Conservation (phyloP, 768 basidiomycete species). For the Tulasnella sp. region DNA sequence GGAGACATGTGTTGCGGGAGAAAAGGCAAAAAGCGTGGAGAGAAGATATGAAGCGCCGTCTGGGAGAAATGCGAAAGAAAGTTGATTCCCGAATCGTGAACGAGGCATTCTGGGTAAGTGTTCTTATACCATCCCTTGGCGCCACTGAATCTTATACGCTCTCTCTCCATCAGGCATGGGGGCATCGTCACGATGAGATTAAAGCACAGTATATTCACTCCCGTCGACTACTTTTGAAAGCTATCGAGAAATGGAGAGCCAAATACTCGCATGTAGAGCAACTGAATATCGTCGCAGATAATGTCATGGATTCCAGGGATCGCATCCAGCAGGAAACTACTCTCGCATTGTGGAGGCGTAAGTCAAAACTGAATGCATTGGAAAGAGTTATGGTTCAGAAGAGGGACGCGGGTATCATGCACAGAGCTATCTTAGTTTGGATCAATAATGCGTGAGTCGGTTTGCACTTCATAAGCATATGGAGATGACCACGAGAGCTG, state of each 20-base stretch:
- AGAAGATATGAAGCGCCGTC: slow-evolving; percentile 55
- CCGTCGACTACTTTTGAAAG: slow-evolving; percentile 34
- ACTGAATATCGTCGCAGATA: slow-evolving; percentile 40
- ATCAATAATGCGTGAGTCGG: slow-evolving; percentile 38
- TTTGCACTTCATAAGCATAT: too few species aligned
- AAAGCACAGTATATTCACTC: slow-evolving; percentile 37
- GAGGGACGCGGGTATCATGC: slow-evolving; percentile 33
- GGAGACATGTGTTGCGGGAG: slow-evolving; percentile 44
- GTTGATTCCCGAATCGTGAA: slow-evolving; percentile 40
- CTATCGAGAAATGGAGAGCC: slow-evolving; percentile 42
- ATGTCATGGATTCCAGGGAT: slow-evolving; percentile 31
- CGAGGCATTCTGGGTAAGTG: slow-evolving; percentile 32
- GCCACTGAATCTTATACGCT: neutral
- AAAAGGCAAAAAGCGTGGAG: slow-evolving; percentile 49
- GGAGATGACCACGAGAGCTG: too few species aligned
- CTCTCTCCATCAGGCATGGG: slow-evolving; percentile 38
- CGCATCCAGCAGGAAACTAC: slow-evolving; percentile 29
- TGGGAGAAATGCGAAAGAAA: slow-evolving; percentile 46
- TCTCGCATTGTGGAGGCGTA: slow-evolving; percentile 49
- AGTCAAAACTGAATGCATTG: slow-evolving; percentile 32
- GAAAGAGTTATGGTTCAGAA: slow-evolving; percentile 9
- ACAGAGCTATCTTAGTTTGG: slow-evolving; percentile 42
- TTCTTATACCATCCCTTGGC: slow-evolving; percentile 5
- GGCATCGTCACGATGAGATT: slow-evolving; percentile 39
- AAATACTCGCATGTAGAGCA: slow-evolving; percentile 29